These are phyloP conservation scores for Phyllostachys edulis DNA, from an alignment of 176 grass and related monocot species.

Conservation along the genomic window DNA sequence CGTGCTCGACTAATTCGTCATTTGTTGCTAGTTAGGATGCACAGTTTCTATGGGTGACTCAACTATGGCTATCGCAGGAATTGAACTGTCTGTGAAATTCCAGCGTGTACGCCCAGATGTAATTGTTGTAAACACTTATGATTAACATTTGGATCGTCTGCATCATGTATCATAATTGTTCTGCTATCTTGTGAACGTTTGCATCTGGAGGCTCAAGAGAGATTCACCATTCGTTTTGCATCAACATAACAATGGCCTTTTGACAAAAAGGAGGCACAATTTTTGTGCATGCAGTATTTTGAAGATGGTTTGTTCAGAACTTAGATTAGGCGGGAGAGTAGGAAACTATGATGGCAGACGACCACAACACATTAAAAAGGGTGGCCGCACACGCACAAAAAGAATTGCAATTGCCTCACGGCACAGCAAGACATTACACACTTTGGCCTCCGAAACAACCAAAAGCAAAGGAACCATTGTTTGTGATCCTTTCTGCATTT, in stretches of 20 bases:
- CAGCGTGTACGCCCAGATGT: not conserved
- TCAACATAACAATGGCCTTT: not conserved
- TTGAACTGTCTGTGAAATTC: not conserved
- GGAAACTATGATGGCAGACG: not conserved
- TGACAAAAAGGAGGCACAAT: not conserved
- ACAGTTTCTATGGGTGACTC: not conserved
- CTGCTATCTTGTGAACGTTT: not conserved
- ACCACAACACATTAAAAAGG: too few species aligned
- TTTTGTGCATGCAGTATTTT: not conserved
- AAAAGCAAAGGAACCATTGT: not conserved
- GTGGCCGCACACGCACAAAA: too few species aligned
- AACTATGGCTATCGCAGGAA: not conserved
- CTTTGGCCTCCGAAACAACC: too few species aligned
- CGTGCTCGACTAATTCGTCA: slow-evolving; percentile 44
- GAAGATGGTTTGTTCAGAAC: not conserved
- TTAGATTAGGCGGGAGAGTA: not conserved
- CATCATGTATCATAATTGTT: too few species aligned
- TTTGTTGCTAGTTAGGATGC: not conserved
- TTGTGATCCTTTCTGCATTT: not conserved
- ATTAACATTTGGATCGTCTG: not conserved
- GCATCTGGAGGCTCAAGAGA: not conserved
- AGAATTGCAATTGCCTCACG: too few species aligned
- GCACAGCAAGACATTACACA: too few species aligned
- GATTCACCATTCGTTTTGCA: not conserved
- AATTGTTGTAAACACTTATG: not conserved